phyloP scores from a whole-genome alignment of 108 stramenopile genomes.

The Fragilariopsis cylindrus region DNA sequence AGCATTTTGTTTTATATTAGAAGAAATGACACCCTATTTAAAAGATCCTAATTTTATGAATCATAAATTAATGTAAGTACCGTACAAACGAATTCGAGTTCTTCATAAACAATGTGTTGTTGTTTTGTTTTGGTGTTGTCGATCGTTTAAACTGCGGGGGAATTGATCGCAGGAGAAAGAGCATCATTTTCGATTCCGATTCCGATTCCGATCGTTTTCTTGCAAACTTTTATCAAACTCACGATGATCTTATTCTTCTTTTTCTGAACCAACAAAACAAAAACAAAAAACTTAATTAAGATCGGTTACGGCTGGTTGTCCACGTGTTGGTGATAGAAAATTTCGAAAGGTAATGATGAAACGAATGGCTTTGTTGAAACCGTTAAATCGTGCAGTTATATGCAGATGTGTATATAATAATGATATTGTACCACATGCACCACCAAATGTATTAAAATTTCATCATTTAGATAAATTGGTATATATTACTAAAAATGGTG shows the following conservation, averaged over 20 bases:
- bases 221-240: too few relatives aligned
- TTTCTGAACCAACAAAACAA: too few relatives aligned
- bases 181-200: too few relatives aligned
- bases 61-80: slow-evolving; percentile 18
- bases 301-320: slow-evolving; percentile 31
- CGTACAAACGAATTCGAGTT: too few relatives aligned
- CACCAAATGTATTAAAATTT: slow-evolving; percentile 14
- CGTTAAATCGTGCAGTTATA: slow-evolving; percentile 28
- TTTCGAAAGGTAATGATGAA: slow-evolving; percentile 19
- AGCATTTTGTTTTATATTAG: slow-evolving; percentile 31
- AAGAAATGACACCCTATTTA: neutral
- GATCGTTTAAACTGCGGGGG: too few relatives aligned
- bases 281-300: neutral
- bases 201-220: too few relatives aligned
- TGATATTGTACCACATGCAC: slow-evolving; percentile 31
- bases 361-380: slow-evolving; percentile 4
- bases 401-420: slow-evolving; percentile 28
- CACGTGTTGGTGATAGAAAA: slow-evolving; percentile 19
- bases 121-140: too few relatives aligned
- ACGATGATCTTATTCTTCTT: too few relatives aligned
- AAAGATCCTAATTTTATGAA: slow-evolving; percentile 13
- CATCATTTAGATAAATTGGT: slow-evolving; percentile 26
- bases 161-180: too few relatives aligned
- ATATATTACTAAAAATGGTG: slow-evolving; percentile 29
- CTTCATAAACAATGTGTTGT: too few relatives aligned